Evolutionary conservation across 805 yeast genomes (phyloP), one percentile per base, ranked within the genome.

Genomic region (Teunomyces kruisii): DNA sequence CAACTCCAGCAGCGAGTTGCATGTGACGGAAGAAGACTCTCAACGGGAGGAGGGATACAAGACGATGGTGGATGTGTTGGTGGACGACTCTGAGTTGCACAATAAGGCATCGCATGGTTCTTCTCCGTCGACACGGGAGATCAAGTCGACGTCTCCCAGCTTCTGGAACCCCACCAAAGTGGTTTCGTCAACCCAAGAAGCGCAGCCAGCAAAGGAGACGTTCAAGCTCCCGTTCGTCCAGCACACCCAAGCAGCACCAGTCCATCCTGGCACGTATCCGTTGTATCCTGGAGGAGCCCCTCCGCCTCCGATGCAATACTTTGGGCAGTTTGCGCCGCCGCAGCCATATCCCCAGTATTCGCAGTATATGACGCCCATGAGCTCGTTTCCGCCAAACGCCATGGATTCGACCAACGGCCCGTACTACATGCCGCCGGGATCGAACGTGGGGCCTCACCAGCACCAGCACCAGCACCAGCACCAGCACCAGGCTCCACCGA

Each of bases 31-130:
- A 15, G 44, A 27, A 9, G 39, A 40, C 10, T 14, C 46, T 4
- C 45, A 42, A 29, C 48, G 45, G 22, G 52, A 48, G 9, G 41
- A 44, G 15, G 51, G 51, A 13, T 41, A 54, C 13, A 43, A 55
- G 39, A 47, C 36, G 4, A 55, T 56, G 59, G 61, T 56, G 7
- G 56, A 56, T 17, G 49, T 53, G 3, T 45, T 55, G 12, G 53
- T 55, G 28, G 42, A 42, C 5, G 50, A 43, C 14, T 12, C 41
- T 24, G 42, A 37, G 9, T 13, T 14, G 27, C 30, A 30, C 29
- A 24, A 15, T 14, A 36, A 36, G 15, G 6, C 22, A n/a, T n/a
- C n/a, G n/a, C n/a, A n/a, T 6, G 6, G 6, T 19, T 3, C 22
- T 6, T 19, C 22, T 19, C 22, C 22, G 6, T 19, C 22, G 22